These are phyloP conservation scores for Colletotrichum sp. DNA, from an alignment of 2,329 filamentous ascomycete species.

Conservation along the genomic window DNA sequence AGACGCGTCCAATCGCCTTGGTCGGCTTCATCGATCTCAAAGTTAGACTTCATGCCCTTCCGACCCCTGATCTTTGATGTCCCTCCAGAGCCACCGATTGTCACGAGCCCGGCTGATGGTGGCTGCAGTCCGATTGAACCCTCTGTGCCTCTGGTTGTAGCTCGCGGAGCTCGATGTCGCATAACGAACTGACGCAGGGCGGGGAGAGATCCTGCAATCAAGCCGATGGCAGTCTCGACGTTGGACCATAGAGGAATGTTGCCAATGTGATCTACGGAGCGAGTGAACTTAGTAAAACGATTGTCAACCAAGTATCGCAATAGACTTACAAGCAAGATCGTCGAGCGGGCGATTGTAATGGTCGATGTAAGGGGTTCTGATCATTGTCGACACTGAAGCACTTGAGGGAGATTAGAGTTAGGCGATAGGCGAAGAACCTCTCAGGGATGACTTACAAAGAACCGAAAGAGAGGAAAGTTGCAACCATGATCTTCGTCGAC, in stretches of 20 bases:
- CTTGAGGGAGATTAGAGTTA: neutral
- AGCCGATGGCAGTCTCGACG: constrained; percentile 23
- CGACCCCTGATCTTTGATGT: constrained; percentile 6
- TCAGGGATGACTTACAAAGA: constrained; percentile 22
- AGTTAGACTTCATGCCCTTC: constrained; percentile 13
- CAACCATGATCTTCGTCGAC: constrained; percentile 21
- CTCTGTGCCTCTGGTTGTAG: neutral
- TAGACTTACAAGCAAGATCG: constrained; percentile 21
- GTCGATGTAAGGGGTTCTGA: constrained; percentile 25
- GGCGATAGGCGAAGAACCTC: neutral
- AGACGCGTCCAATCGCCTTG: constrained; percentile 22
- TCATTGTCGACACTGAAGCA: constrained; percentile 25
- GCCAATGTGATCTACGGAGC: constrained; percentile 22
- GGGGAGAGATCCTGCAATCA: constrained; percentile 23
- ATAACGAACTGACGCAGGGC: constrained; percentile 16
- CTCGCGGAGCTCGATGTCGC: neutral
- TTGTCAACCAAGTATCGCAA: rapidly evolving
- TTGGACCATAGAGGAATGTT: constrained; percentile 23
- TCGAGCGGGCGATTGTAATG: constrained; percentile 22
- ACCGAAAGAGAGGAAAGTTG: constrained; percentile 23
- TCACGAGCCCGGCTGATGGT: constrained; percentile 9
- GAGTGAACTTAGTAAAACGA: neutral
- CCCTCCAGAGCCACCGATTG: constrained; percentile 17
- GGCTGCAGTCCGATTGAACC: neutral
- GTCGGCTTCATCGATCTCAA: neutral